These are phyloP conservation scores for Fusarium cyanostomum DNA, from an alignment of 2,329 filamentous ascomycete genomes.

Conservation along the genomic window DNA sequence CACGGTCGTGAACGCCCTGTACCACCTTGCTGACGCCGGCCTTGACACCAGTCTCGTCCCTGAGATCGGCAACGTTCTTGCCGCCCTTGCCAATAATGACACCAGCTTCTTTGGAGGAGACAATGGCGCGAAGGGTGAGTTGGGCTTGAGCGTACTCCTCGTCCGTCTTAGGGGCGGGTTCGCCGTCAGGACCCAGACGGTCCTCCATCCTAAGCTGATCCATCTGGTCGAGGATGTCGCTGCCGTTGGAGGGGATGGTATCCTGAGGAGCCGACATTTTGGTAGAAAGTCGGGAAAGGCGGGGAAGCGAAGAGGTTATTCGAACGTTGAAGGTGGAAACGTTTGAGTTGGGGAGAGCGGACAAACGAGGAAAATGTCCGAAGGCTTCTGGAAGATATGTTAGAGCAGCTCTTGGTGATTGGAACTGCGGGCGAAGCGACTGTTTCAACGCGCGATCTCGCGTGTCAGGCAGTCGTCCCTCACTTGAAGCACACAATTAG, in stretches of 20 bases:
- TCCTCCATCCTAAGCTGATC: constrained; percentile 75
- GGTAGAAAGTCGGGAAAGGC: constrained; percentile 31
- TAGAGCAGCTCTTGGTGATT: not conserved
- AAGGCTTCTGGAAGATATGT: constrained; percentile 15
- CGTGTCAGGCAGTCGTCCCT: constrained; percentile 10
- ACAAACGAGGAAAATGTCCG: constrained; percentile 11
- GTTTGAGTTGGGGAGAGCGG: constrained; percentile 14
- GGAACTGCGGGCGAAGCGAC: not conserved
- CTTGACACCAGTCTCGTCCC: constrained; percentile 97
- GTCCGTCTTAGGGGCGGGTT: constrained; percentile 87
- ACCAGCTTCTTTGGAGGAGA: constrained; percentile 98
- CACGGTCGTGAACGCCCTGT: constrained; percentile 94
- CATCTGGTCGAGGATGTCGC: constrained; percentile 68
- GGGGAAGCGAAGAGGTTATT: constrained; percentile 19
- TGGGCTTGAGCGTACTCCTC: constrained; percentile 95
- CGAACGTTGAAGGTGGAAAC: constrained; percentile 16
- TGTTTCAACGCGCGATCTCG: constrained; percentile 26
- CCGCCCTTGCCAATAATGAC: constrained; percentile 99
- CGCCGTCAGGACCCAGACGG: constrained; percentile 76
- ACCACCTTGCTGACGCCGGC: constrained; percentile 99
- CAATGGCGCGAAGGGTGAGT: constrained; percentile 94
- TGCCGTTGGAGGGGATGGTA: constrained; percentile 64
- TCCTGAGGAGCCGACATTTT: constrained; percentile 73
- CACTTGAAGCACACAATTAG: constrained; percentile 13
- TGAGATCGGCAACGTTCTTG: constrained; percentile 96